These are phyloP conservation scores for Colletotrichum tabaci DNA, from an alignment of 2,329 filamentous ascomycete genomes.

Conservation along the genomic window DNA sequence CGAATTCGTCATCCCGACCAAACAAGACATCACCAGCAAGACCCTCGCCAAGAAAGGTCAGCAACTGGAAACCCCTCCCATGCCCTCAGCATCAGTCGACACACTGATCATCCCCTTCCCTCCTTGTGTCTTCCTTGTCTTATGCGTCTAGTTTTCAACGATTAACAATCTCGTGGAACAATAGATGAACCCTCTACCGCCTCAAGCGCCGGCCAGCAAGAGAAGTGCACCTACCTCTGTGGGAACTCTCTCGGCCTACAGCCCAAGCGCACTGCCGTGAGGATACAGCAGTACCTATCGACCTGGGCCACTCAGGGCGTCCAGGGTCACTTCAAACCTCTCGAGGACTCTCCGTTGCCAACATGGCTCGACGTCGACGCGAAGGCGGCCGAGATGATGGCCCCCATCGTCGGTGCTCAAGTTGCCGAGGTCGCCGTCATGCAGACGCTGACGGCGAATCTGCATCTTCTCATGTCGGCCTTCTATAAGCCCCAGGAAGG, in stretches of 20 bases:
- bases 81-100: slow-evolving; percentile 9
- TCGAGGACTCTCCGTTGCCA: slow-evolving; percentile 75
- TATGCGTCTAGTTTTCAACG: slow-evolving; percentile 27
- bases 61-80: neutral
- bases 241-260: slow-evolving; percentile 93
- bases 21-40: slow-evolving; percentile 49
- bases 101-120: slow-evolving; percentile 7
- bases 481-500: slow-evolving; percentile 79
- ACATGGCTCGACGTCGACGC: slow-evolving; percentile 83
- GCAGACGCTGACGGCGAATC: slow-evolving; percentile 84
- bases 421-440: slow-evolving; percentile 83
- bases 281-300: slow-evolving; percentile 77
- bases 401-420: slow-evolving; percentile 77
- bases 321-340: slow-evolving; percentile 81
- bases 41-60: slow-evolving; percentile 46
- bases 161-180: slow-evolving; percentile 20
- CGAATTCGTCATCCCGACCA: slow-evolving; percentile 80
- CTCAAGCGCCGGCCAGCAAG: slow-evolving; percentile 6
- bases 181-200: slow-evolving; percentile 14
- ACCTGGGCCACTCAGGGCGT: slow-evolving; percentile 88
- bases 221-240: slow-evolving; percentile 82
- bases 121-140: neutral
- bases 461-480: slow-evolving; percentile 85
- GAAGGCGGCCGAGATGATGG: slow-evolving; percentile 77
- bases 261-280: slow-evolving; percentile 72